Evolutionary conservation across 192 early-diverging fungal species (phyloP).

Genomic region (Backusella luteola): DNA sequence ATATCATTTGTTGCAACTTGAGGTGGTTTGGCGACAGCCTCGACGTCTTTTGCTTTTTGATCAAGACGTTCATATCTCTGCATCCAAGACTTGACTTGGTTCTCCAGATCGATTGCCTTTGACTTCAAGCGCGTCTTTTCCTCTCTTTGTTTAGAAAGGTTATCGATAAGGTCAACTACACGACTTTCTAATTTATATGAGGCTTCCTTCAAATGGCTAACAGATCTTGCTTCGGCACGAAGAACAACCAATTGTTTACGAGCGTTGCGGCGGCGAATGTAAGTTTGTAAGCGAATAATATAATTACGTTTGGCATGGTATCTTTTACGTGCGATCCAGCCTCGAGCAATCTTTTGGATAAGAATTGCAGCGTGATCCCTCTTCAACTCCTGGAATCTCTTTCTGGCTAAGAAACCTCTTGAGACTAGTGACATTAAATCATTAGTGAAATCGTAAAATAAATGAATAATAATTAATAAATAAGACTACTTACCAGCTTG

Average conservation of each 20-base stretch:
- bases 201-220: constrained; percentile 91
- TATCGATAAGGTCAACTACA: constrained; percentile 92
- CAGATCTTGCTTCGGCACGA: constrained; percentile 84
- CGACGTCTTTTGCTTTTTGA: constrained; percentile 50
- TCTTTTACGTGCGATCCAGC: constrained; percentile 57
- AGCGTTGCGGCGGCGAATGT: constrained; percentile 72
- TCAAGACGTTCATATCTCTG: constrained; percentile 74
- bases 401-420: constrained; percentile 70
- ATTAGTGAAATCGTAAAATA: not conserved
- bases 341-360: constrained; percentile 77
- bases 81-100: constrained; percentile 61
- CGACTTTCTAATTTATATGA: constrained; percentile 94
- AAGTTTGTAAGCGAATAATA: constrained; percentile 84
- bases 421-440: constrained; percentile 21
- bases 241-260: constrained; percentile 65
- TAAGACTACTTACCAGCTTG: constrained; percentile 48
- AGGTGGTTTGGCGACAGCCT: constrained; percentile 46
- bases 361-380: constrained; percentile 71
- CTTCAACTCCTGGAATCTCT: constrained; percentile 46
- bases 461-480: not conserved
- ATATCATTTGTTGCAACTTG: constrained; percentile 54
- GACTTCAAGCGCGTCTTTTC: constrained; percentile 63
- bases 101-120: constrained; percentile 41
- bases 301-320: constrained; percentile 52
- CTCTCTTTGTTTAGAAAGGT: constrained; percentile 60